phyloP scores from a whole-genome alignment of 2,329 filamentous ascomycete species.

The Plenodomus biglobosus region DNA sequence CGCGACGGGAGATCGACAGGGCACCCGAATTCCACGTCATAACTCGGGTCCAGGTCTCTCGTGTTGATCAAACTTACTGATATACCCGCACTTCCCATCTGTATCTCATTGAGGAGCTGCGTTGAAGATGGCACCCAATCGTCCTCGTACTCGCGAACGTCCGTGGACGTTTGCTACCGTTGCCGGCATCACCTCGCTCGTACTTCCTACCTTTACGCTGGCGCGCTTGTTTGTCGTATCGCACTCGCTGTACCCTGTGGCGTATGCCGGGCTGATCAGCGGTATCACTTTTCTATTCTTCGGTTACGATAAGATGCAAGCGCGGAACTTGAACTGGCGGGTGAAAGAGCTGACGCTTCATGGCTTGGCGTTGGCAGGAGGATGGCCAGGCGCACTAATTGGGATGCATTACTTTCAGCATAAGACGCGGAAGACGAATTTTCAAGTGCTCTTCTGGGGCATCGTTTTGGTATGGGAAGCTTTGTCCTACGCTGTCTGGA shows the following conservation, averaged over 20 bases:
- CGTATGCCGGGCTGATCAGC: constrained; percentile 25
- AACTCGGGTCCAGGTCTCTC: neutral
- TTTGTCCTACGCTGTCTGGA: constrained; percentile 27
- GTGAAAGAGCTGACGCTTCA: constrained; percentile 38
- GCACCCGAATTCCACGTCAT: neutral
- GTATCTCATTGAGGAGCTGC: neutral
- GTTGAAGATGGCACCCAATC: constrained; percentile 10
- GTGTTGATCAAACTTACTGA: neutral
- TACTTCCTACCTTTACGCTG: constrained; percentile 59
- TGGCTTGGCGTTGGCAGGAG: constrained; percentile 30
- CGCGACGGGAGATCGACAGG: constrained; percentile 10
- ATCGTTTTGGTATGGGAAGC: constrained; percentile 36
- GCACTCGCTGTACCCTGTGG: constrained; percentile 15
- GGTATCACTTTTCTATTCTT: constrained; percentile 34
- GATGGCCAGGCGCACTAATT: constrained; percentile 38
- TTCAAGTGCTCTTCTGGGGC: constrained; percentile 35
- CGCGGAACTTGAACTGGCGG: constrained; percentile 35
- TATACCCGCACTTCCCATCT: neutral
- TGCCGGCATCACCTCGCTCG: constrained; percentile 42
- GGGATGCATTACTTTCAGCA: constrained; percentile 44
- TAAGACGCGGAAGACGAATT: constrained; percentile 37
- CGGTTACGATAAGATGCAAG: constrained; percentile 42
- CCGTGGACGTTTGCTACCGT: constrained; percentile 31
- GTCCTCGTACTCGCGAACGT: constrained; percentile 20
- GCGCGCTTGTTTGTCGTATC: constrained; percentile 34